phyloP scores from a whole-genome alignment of 306 rosid species.

The Elaeagnus macrophylla region DNA sequence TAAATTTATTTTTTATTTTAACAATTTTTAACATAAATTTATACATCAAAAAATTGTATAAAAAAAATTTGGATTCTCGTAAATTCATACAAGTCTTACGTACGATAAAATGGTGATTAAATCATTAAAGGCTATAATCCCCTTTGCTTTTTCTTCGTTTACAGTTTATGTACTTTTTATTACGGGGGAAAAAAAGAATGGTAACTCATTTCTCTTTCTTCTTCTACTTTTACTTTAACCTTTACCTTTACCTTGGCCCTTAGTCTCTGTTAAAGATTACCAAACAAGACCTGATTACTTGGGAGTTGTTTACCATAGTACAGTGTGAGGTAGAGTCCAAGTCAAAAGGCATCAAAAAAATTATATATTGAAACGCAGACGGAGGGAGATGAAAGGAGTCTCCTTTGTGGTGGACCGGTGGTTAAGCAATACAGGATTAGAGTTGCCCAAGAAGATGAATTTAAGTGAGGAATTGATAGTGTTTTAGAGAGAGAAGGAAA shows the following conservation, averaged over 20 bases:
- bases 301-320: constrained; percentile 26
- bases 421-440: constrained; percentile 11
- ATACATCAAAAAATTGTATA: too few species aligned
- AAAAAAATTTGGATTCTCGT: too few species aligned
- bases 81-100: too few species aligned
- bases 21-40: too few species aligned
- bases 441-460: constrained; percentile 6
- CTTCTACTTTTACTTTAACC: constrained; percentile 1
- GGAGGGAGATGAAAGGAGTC: constrained; percentile 3
- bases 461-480: not conserved
- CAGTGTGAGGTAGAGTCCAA: constrained; percentile 11
- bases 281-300: constrained; percentile 22
- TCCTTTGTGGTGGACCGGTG: constrained; percentile 23
- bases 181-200: not conserved
- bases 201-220: not conserved
- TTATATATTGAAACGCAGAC: not conserved
- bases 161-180: not conserved
- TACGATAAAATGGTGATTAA: not conserved
- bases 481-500: constrained; percentile 13
- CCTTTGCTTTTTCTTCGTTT: not conserved
- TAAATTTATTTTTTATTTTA: too few species aligned
- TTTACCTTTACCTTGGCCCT: constrained; percentile 2
- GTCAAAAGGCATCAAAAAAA: not conserved
- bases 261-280: constrained; percentile 16
- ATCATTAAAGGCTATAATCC: not conserved